Evolutionary conservation across 2,329 filamentous ascomycete species (phyloP), one percentile per base, ranked within the genome.

Genomic region (Tothia fuscella): DNA sequence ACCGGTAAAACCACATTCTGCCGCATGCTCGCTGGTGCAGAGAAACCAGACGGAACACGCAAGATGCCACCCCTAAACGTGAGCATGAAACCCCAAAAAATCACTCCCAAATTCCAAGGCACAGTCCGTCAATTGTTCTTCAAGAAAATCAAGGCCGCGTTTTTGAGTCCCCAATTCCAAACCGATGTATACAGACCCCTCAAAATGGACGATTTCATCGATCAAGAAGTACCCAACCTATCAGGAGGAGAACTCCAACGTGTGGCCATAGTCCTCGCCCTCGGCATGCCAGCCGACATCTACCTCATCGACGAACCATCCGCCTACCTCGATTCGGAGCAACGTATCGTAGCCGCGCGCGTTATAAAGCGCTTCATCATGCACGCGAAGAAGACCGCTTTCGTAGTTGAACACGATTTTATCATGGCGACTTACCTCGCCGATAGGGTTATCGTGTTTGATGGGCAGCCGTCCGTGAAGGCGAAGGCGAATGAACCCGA

Each of bases 301-400:
- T 98, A 98, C 64, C 74, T 98, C 49, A 98, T 98, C 57, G 91
- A 98, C 59, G 91, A 98, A 68, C 91, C 91, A 35, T 91, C 83
- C 52, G 88, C 88, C 48, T 98, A 98, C 65, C 82, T 98, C 45
- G 91, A 98, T 63, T 96, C 91, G 38, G 91, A 98, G 68, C 91
- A 98, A 68, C 89, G 91, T 82, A 94, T 98, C 58, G 80, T 98
- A 54, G 89, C 88, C 47, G 82, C 89, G 34, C 82, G 88, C 59
- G 93, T 98, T 60, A 98, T 98, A 70, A 98, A 98, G 74, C 82
- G 91, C 51, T 98, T 93, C 74, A 98, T 98, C 66, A 98, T 98
- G 91, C 89, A 98, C 71, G 80, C 87, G 55, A 96, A 96, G 79
- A 96, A 96, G 78, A 98, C 91, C 1, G 91, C 91, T 38, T 98